A percentile compares a stretch with the other conserved stretches of the same genome.
Conservation (phyloP, 2,329 filamentous ascomycete genomes). For the Diaporthe ilicicola region DNA sequence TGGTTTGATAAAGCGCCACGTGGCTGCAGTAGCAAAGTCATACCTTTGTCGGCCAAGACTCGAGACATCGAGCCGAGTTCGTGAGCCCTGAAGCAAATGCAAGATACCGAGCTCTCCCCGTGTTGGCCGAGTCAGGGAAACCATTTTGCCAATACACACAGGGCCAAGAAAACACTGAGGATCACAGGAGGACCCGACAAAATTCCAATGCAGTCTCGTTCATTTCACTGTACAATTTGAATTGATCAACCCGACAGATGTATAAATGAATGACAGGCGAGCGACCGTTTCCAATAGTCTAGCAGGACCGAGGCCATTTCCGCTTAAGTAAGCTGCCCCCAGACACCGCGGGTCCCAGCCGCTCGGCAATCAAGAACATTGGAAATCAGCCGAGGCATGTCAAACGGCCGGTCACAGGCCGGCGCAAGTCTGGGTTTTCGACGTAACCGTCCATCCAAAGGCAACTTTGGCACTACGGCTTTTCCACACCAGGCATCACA, state of each 20-base stretch:
- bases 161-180: neutral
- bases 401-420: constrained; percentile 19
- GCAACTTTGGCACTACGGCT: neutral
- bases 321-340: neutral
- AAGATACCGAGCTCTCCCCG: constrained; percentile 2
- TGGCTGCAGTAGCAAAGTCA: neutral
- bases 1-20: neutral
- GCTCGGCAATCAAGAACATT: constrained; percentile 2
- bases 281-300: neutral
- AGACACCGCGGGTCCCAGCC: neutral
- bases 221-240: neutral
- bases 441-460: neutral
- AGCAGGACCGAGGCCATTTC: neutral
- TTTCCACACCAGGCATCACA: neutral
- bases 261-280: neutral
- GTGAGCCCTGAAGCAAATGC: neutral
- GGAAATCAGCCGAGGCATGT: constrained; percentile 25
- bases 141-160: neutral
- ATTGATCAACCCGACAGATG: neutral
- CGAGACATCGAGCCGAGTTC: neutral
- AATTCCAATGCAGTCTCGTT: neutral
- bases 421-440: constrained; percentile 5
- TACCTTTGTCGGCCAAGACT: neutral
- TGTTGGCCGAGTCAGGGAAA: neutral
- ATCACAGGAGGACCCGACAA: neutral